Conservation (phyloP, 108 stramenopile genomes). For the Pinguiococcus pyrenoidosus region DNA sequence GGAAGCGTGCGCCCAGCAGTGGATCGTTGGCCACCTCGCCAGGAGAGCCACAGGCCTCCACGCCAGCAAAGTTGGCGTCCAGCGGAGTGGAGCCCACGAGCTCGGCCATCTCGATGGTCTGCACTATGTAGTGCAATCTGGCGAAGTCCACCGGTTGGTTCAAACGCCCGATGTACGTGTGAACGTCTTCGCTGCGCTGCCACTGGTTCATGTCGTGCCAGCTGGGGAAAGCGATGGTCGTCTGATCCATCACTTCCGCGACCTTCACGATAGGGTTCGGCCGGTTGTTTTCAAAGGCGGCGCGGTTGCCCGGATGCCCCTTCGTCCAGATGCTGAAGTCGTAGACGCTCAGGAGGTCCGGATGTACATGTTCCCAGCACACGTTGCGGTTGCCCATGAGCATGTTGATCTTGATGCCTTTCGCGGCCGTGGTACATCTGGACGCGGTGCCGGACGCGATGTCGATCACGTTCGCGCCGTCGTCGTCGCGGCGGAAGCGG, state of each 20-base stretch:
- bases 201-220: conserved; percentile 6
- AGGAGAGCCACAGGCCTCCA: background rate
- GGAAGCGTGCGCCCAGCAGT: too few relatives aligned
- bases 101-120: conserved; percentile 25
- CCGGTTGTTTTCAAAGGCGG: background rate
- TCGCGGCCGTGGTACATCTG: conserved; percentile 4
- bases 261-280: conserved; percentile 5
- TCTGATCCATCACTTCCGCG: background rate
- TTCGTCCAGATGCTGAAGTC: conserved; percentile 20
- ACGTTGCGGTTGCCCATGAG: conserved; percentile 18
- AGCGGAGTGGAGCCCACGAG: conserved; percentile 6
- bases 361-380: conserved; percentile 44
- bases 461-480: conserved; percentile 18
- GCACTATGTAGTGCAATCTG: conserved; percentile 1
- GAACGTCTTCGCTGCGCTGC: conserved; percentile 7
- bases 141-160: conserved; percentile 19
- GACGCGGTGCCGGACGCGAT: conserved; percentile 3
- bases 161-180: conserved; percentile 5
- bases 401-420: conserved; percentile 21
- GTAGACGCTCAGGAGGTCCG: conserved; percentile 24
- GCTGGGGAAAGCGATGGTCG: background rate
- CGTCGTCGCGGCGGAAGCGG: conserved; percentile 7
- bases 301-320: conserved; percentile 2
- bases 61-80: too few relatives aligned
- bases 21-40: background rate